Base-by-base conservation (phyloP, 2,329 filamentous ascomycete species). In the Aureobasidium sp. region DNA sequence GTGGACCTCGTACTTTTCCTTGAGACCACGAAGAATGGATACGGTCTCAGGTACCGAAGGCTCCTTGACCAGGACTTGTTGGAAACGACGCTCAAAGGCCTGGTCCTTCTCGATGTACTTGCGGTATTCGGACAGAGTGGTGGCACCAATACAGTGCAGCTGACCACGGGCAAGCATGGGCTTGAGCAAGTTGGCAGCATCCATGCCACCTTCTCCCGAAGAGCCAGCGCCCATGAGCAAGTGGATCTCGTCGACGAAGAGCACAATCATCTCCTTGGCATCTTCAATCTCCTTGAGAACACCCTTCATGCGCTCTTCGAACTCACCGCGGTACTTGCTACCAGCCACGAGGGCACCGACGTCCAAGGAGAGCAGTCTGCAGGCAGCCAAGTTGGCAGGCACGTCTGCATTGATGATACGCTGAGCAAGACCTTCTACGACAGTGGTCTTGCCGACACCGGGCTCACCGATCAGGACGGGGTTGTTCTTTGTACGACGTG, bases 51-150 rank as follows among this genome's bases (percentile, higher is more conserved):
- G 75, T 53, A 97, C 87, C 7, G 85, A 82, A 2, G 94, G 94
- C 73, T 99, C 94, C 78, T 97, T 97, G 74, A 97, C 93, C 48
- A 99, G 77, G 42, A 99, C 94, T 76, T 99, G 94, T 75, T 99
- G 94, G 82, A 99, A 99, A 75, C 94, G 90, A 76, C 94, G 90
- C 77, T 99, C 94, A 73, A 99, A 99, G 50, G 94, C 94, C 49
- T 91, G 89, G 70, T 99, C 94, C 77, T 99, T 99, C 75, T 99
- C 94, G 66, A 99, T 96, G 76, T 99, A 97, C 76, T 99, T 99
- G 71, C 94, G 86, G 77, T 99, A 99, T 74, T 99, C 94, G 64
- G 86, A 85, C 62, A 99, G 83, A 1, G 94, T 99, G 2, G 94
- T 99, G 6, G 94, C 94, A 75, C 94, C 94, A 66, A 99, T 97